phyloP scores from a whole-genome alignment of 1,284 basidiomycete genomes.

The Microbotryomycetes sp. region DNA sequence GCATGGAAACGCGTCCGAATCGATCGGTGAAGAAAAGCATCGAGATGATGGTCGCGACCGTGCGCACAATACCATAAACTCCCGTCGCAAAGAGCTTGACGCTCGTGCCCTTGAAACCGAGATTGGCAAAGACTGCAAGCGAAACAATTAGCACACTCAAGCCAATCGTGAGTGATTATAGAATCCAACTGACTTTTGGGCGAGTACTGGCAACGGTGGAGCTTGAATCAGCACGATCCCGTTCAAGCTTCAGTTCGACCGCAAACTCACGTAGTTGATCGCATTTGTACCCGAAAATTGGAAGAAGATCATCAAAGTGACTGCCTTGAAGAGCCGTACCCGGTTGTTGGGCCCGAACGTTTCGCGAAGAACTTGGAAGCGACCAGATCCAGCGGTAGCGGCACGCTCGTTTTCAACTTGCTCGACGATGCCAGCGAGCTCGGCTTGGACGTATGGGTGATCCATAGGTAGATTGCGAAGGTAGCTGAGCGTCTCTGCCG shows the following conservation, averaged over 20 bases:
- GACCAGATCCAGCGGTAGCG: background rate
- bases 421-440: background rate
- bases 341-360: background rate
- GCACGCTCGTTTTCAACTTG: background rate
- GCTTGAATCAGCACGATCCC: no score
- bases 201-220: background rate
- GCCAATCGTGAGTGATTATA: background rate
- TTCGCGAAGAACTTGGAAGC: background rate
- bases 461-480: background rate
- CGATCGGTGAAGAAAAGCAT: conserved; percentile 51
- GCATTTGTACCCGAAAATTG: background rate
- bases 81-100: conserved; percentile 67
- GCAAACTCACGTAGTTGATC: background rate
- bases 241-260: no score
- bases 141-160: background rate
- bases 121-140: conserved; percentile 50
- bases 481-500: background rate
- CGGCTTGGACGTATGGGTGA: background rate
- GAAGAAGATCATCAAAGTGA: background rate
- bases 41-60: conserved; percentile 64
- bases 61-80: conserved; percentile 60
- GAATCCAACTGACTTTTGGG: background rate
- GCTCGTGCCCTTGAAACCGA: conserved; percentile 52
- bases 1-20: conserved; percentile 48
- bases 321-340: background rate